Base-by-base conservation (phyloP, 108 stramenopile genomes). In the Schizochytrium sp. region DNA sequence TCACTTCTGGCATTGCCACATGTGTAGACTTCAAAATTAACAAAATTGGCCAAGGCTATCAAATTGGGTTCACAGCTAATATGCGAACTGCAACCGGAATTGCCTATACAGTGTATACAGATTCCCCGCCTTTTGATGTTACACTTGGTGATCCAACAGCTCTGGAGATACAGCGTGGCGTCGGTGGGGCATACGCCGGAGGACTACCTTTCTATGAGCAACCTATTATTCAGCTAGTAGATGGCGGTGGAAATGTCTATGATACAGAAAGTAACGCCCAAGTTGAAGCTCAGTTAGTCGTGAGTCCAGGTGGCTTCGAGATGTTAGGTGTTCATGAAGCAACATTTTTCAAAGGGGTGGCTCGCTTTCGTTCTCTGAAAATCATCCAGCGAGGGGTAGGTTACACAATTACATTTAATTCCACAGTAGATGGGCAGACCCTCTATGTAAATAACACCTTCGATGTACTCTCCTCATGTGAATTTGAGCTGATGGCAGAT, bases 161-260 rank as follows among this genome's bases (percentile, higher is more conserved):
- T 4, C 17, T 88, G 40, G 40, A 57, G 58, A 17, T 88, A 19
- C 55, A 12, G 8, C 88, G 56, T 40, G 44, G 17, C 13, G 59
- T 61, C 7, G 88, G 59, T 5, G 88, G 88, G 46, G 88, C 59
- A 47, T 44, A 42, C 53, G 19, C 76, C n/a, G 88, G 88, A n/a
- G 88, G 88, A 0, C 15, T 61, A 3, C 59, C 88, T 28, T 88
- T 88, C 28, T 42, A 46, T 46, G 41, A 61, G 17, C 88, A 88
- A 61, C 88, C 88, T n/a, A 61, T 47, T 40, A 61, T 88, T 40
- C 44, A 46, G 58, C 60, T 88, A 13, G 59, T 88, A 4, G 88
- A 88, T 40, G 88, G 55, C 44, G 88, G 88, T 7, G 88, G 88
- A 44, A 88, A 88, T 61, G 46, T 88, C 5, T 57, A 42, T 61